Evolutionary conservation across 2,329 filamentous ascomycete genomes (phyloP), one percentile per base, ranked within the genome.

Genomic region (Phoma herbarum): DNA sequence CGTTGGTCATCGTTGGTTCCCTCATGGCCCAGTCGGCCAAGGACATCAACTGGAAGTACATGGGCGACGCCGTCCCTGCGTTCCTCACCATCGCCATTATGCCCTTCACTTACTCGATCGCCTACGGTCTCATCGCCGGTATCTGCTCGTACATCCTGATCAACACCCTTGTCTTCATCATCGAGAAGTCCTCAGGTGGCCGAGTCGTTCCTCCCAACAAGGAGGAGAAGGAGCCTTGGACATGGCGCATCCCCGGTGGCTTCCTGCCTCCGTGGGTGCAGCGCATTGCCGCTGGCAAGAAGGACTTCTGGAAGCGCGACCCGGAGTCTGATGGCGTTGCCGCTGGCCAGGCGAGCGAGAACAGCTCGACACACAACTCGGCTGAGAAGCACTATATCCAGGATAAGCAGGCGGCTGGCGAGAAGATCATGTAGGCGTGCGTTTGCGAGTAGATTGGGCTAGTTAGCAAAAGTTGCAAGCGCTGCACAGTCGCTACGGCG

Each of bases 81-180:
- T 96, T 96, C 79, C 81, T 96, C 33, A 93, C 90, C 49, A 90
- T 96, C 63, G 87, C 88, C 57, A 80, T 93, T 60, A 96, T 96
- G 92, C 92, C 92, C 0, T 95, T 96, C 78, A 93, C 90, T 1
- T 96, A 95, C 81, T 91, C 88, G 39, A 95, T 96, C 70, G 91
- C 92, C 12, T 91, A 96, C 71, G 92, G 92, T 46, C 83, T 96
- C 16, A 96, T 96, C 67, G 90, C 86, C 1, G 91, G 92, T 51
- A 90, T 96, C 69, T 83, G 89, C 69, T 87, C 86, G 37, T 96
- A 96, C 77, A 88, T 89, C 43, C 73, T 90, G 63, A 84, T 96
- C 78, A 96, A 96, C 78, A 85, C 83, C 0, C 71, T 84, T 12
- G 87, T 91, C 12, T 93, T 86, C 85, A 57, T 90, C 46, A 77